Conservation (phyloP, 2,329 filamentous ascomycete species). For the Periconia digitata region DNA sequence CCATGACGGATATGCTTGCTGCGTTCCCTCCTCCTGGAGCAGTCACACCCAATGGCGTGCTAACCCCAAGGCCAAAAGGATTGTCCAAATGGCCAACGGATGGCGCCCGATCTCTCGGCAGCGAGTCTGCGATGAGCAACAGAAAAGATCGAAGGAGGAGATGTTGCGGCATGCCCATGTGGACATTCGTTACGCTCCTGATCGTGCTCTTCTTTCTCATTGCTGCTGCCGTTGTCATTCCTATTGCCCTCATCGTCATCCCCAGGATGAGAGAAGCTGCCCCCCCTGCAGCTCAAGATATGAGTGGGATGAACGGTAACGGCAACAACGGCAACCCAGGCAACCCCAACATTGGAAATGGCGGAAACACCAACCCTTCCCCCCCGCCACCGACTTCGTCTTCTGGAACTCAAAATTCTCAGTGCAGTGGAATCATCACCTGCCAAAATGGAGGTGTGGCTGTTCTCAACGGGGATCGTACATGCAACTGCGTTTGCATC, state of each 20-base stretch:
- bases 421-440: constrained; percentile 62
- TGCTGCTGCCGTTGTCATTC: constrained; percentile 79
- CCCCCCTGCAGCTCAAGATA: constrained; percentile 19
- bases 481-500: constrained; percentile 84
- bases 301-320: constrained; percentile 14
- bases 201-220: constrained; percentile 71
- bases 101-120: constrained; percentile 11
- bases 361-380: constrained; percentile 17
- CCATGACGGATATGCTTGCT: constrained; percentile 65
- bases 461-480: constrained; percentile 61
- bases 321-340: constrained; percentile 17
- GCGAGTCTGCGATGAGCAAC: constrained; percentile 22
- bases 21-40: constrained; percentile 64
- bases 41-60: constrained; percentile 47
- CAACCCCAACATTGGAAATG: constrained; percentile 21
- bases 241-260: constrained; percentile 64
- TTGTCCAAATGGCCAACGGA: constrained; percentile 34
- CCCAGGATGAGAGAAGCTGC: constrained; percentile 49
- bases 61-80: constrained; percentile 16
- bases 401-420: constrained; percentile 16
- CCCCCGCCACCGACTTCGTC: constrained; percentile 22
- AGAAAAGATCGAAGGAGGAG: constrained; percentile 53
- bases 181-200: constrained; percentile 69
- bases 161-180: constrained; percentile 83
- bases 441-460: constrained; percentile 83